Evolutionary conservation across 148 eudicot genomes (phyloP), one percentile per base, ranked within the genome.

Genomic region (Nyssa sinensis): DNA sequence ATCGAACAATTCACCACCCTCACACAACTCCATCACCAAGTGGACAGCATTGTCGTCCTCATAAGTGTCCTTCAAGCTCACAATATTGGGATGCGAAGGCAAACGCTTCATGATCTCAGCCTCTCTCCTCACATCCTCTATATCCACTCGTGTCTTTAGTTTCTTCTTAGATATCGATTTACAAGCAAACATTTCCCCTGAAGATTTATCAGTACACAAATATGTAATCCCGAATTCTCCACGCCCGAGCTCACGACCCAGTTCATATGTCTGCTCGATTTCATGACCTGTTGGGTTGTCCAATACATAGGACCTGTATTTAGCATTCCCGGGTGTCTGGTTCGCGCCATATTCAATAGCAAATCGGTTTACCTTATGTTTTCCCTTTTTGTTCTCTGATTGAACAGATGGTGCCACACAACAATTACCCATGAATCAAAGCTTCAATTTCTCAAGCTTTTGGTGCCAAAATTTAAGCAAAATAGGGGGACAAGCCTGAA

Each of bases 21-120:
- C 85, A 70, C 89, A 88, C 72, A 88, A 74, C 80, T 88, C 91
- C 91, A 88, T 88, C 24, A 88, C 88, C 49, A 88, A 69, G 80
- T 88, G 88, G 11, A 88, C 89, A 24, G 84, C 87, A 74, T 71
- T 19, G 76, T 81, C 84, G 78, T 88, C 91, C 73, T 88, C 91
- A 74, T 70, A 88, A 55, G 87, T 80, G 61, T 82, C 87, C 87
- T 88, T 86, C 69, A 85, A 82, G 31, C 64, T 84, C 33, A 88
- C 91, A 69, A 88, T 88, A 28, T 85, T 80, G 14, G 86, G 85
- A 70, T 85, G 86, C 49, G 75, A 65, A 53, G 86, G 88, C 80
- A 82, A 69, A 35, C 68, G 84, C 39, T 77, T 85, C 88, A 80
- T 85, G 25, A 85, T 85, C 32, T 80, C 80, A 72, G 80, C 88